Base-by-base conservation (phyloP, 306 rosid species). In the Quercus robur region DNA sequence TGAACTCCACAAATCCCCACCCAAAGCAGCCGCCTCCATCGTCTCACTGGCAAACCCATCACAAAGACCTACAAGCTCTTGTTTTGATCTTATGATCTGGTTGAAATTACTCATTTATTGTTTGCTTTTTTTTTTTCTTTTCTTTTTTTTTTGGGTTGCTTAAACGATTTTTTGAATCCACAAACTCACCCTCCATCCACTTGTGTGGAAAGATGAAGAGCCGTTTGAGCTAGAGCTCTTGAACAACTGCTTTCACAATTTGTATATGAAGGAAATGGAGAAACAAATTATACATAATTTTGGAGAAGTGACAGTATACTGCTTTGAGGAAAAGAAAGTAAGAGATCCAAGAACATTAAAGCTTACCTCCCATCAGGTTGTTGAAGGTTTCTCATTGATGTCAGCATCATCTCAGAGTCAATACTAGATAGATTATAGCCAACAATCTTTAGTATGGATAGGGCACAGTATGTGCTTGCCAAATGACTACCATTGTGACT, bases 281-380 rank as follows among this genome's bases (percentile, higher is more conserved):
- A 30, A 30, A 10, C 6, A 5, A 31, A 30, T 6, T 12, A 7
- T 30, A 6, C 46, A 64, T 64, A 7, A 28, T 64, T 64, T 12
- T 31, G 71, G 21, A 64, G 6, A 63, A 64, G 52, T 35, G 5
- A 10, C 52, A 67, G 3, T 31, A 8, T 14, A 33, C 26, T 28
- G 80, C 25, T 73, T 61, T 21, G 17, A 8, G 15, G 51, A 70
- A 11, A 44, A 66, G 28, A 69, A 20, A 26, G 33, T 56, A 64
- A 71, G 0, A 6, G 61, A 23, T 72, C 59, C 14, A 64, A 10
- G 21, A 70, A 69, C 74, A 70, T 41, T 70, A 73, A 87, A 73
- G 64, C 72, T 25, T 83, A 95, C 99, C 98, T 91, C 79, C 98
- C 99, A 91, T 93, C 99, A 26, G 97, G 93, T 83, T 91, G 97